Evolutionary conservation across 306 rosid species (phyloP).

Genomic region (Fragaria nilgerrensis): DNA sequence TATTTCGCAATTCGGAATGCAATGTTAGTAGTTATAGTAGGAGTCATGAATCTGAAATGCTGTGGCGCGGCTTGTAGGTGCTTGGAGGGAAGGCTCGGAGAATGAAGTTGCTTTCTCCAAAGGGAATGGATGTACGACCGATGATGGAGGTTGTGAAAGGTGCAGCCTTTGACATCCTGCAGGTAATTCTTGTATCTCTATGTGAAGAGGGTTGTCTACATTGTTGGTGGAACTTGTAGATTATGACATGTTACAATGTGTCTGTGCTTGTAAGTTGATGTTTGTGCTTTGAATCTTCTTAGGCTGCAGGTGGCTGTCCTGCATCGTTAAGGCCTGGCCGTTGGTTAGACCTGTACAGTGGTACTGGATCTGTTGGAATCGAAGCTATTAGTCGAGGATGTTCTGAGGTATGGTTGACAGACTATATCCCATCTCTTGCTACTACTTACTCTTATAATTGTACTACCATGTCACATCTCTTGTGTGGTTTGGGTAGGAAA

Average conservation of each 20-base stretch:
- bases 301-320: conserved; percentile 97
- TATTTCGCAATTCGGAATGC: background rate
- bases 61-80: conserved; percentile 43
- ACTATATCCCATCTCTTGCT: background rate
- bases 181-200: conserved; percentile 42
- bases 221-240: conserved; percentile 14
- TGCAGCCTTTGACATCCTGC: conserved; percentile 89
- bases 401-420: conserved; percentile 59
- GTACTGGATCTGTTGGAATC: conserved; percentile 98
- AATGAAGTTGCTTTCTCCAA: conserved; percentile 82
- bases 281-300: conserved; percentile 24
- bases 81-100: conserved; percentile 92
- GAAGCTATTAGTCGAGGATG: conserved; percentile 96
- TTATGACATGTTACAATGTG: background rate
- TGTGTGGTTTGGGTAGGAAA: background rate
- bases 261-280: conserved; percentile 15
- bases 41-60: background rate
- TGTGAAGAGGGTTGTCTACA: background rate
- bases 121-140: conserved; percentile 97
- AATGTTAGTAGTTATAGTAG: no score
- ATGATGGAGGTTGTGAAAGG: conserved; percentile 99
- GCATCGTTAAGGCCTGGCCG: conserved; percentile 86
- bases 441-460: background rate
- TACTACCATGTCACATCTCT: background rate
- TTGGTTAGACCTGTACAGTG: conserved; percentile 97